These are phyloP conservation scores for Diversispora epigaea DNA, from an alignment of 192 early-diverging fungal species.

Conservation along the genomic window DNA sequence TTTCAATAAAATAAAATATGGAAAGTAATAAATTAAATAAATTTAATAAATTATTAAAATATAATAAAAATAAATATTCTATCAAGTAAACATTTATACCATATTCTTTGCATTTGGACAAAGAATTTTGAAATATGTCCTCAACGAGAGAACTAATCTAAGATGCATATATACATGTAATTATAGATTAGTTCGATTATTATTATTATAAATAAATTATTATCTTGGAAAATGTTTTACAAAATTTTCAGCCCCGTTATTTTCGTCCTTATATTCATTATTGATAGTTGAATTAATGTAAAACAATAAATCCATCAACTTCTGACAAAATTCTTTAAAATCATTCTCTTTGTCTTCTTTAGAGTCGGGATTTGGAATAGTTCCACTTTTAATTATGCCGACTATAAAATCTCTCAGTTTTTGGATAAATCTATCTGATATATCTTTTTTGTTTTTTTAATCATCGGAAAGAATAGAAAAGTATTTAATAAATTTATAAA, in stretches of 20 bases:
- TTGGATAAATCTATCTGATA: neutral
- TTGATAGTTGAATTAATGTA: neutral
- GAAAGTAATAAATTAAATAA: neutral
- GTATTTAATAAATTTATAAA: neutral
- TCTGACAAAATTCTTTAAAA: slow-evolving; percentile 25
- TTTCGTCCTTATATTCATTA: neutral
- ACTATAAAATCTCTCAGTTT: neutral
- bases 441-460: neutral
- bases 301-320: slow-evolving; percentile 1
- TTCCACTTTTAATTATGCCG: neutral
- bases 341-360: slow-evolving; percentile 5
- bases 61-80: neutral
- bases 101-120: slow-evolving; percentile 13
- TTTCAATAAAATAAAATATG: neutral
- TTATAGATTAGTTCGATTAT: neutral
- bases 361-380: neutral
- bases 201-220: neutral
- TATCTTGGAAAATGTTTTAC: neutral
- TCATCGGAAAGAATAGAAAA: neutral
- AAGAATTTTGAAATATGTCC: neutral
- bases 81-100: neutral
- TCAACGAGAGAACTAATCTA: neutral
- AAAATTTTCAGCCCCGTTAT: neutral
- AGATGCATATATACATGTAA: neutral
- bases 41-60: neutral